Evolutionary conservation across 225 moss, liverwort and hornwort species (phyloP), one percentile per base, ranked within the genome.

Genomic region (Marchantia polymorpha): DNA sequence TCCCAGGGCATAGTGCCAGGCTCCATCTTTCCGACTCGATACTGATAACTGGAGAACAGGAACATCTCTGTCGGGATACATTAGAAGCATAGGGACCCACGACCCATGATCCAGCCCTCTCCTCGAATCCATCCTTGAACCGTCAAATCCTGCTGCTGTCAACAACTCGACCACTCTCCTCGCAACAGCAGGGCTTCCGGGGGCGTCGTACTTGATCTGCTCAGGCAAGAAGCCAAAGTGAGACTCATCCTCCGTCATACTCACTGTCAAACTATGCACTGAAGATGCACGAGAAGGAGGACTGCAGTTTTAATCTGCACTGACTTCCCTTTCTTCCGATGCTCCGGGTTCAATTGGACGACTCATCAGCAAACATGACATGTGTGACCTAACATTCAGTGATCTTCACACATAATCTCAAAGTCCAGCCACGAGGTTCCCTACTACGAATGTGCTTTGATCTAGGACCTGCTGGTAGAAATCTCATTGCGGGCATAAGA

Each of bases 91-190:
- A 7, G 92, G 92, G 16, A 87, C 88, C 96, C 96, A 96, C 6
- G 96, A 88, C 29, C 96, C 96, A 69, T 94, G 96, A 77, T 96
- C 96, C 10, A 96, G 80, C 50, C 96, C 96, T 82, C 96, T 81
- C 30, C 73, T 83, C 59, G 74, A 82, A 56, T 94, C 90, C 81
- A 84, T 91, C 31, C 76, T 81, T 12, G 92, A 91, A 4, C 83
- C 86, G 49, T 83, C 63, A 69, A 94, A 92, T 47, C 96, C 96
- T 69, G 94, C 94, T 48, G 64, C 78, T 77, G 82, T 82, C 76
- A 94, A 86, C 64, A 94, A 85, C 55, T 90, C 83, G 71, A 90
- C 87, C 83, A 86, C 92, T 51, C 88, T 78, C 80, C 82, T 75
- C 51, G 91, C 92, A 22, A 96, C 79, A 26, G 85, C 89, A 26